These are phyloP conservation scores for Solanum arcanum DNA, from an alignment of 257 asterid genomes.

Conservation along the genomic window DNA sequence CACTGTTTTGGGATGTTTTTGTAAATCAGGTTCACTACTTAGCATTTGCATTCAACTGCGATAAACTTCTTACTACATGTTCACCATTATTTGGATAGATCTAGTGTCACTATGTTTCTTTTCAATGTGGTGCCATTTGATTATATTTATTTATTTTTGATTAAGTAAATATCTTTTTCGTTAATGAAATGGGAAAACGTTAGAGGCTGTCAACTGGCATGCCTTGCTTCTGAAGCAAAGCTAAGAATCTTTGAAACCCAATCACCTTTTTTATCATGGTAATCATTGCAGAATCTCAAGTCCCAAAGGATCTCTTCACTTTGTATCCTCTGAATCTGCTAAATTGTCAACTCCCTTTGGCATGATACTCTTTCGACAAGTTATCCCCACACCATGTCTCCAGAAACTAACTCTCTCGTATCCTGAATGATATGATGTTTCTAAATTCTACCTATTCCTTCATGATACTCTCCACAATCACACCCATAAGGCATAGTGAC, in stretches of 20 bases:
- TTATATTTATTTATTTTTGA: background rate
- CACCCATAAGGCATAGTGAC: background rate
- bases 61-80: background rate
- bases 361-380: background rate
- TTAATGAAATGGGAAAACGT: background rate
- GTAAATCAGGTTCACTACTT: conserved; percentile 48
- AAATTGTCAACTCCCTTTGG: background rate
- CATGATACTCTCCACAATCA: background rate
- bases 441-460: background rate
- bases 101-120: background rate
- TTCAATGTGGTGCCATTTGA: background rate
- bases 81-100: background rate
- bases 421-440: background rate
- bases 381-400: background rate
- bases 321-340: background rate
- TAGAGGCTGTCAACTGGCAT: background rate
- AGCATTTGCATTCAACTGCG: background rate
- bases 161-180: background rate
- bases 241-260: background rate
- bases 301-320: background rate
- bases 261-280: background rate
- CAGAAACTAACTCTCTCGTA: background rate
- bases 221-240: background rate
- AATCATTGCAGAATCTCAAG: background rate
- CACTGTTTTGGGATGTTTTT: conserved; percentile 83